Evolutionary conservation across 2,329 filamentous ascomycete genomes (phyloP), one percentile per base, ranked within the genome.

Genomic region (Beauveria brongniartii): DNA sequence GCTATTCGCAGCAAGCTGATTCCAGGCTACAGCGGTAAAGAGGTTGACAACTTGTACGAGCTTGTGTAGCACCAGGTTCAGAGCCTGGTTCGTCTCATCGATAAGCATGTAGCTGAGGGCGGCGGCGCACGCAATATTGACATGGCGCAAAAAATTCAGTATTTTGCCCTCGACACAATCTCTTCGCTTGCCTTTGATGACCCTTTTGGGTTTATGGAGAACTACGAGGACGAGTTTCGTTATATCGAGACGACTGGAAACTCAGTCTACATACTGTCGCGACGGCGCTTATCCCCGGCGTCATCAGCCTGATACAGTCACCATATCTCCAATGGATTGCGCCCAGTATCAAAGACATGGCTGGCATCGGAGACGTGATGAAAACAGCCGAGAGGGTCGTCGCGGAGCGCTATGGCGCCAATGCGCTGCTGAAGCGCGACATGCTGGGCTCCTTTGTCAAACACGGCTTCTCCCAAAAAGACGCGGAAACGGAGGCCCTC

Each of bases 161-260:
- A 75, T 70, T 77, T 83, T 51, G 82, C 81, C 1, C 70, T 84
- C 3, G 82, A 85, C 63, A 78, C 83, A 44, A 82, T 85, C 63
- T 79, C 75, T 26, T 73, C 75, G 3, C 67, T 85, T 14, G 79
- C 78, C 0, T 78, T 83, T 30, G 81, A 81, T 47, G 67, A 75
- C 52, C 69, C 74, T 4, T 79, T 82, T 55, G 78, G 79, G 10
- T 80, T 77, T 64, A 67, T 81, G 4, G 72, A 74, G 7, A 63
- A 71, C 18, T 77, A 83, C 67, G 65, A 69, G 6, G 80, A 83
- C 63, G 68, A 75, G 1, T 77, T 76, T 61, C 73, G 71, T 47
- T 81, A 80, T 66, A 76, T 80, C 52, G 67, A 71, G 55, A 75
- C 75, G 40, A 72, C 76, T 1, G 70, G 74, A 54, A 69, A 72